Evolutionary conservation across 495 filamentous ascomycete genomes (phyloP).

Genomic region (Hyaloscypha bicolor): DNA sequence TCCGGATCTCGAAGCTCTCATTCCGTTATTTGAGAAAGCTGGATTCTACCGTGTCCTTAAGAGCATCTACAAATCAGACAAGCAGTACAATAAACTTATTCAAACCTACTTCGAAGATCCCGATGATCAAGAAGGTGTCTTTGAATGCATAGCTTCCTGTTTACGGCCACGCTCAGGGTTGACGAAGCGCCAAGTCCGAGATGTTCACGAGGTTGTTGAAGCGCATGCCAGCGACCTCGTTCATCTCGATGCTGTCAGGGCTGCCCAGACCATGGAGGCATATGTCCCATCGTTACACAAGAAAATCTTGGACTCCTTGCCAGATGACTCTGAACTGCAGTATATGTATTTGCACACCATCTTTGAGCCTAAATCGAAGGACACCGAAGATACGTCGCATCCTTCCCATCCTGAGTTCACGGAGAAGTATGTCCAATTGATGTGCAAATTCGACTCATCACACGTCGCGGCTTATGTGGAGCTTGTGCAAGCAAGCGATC

Average conservation of each 20-base stretch:
- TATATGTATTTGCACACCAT: slow-evolving; percentile 79
- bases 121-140: slow-evolving; percentile 70
- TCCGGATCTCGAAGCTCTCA: slow-evolving; percentile 71
- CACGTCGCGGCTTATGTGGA: slow-evolving; percentile 89
- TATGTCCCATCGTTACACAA: slow-evolving; percentile 72
- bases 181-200: slow-evolving; percentile 71
- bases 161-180: slow-evolving; percentile 72
- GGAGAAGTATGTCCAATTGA: slow-evolving; percentile 86
- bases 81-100: slow-evolving; percentile 76
- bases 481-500: slow-evolving; percentile 73
- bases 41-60: slow-evolving; percentile 94
- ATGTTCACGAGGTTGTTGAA: slow-evolving; percentile 72
- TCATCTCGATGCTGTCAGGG: slow-evolving; percentile 64
- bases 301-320: slow-evolving; percentile 65
- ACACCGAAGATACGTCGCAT: slow-evolving; percentile 39
- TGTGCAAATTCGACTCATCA: slow-evolving; percentile 79
- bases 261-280: slow-evolving; percentile 69
- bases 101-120: slow-evolving; percentile 85
- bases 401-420: slow-evolving; percentile 55
- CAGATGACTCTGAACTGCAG: slow-evolving; percentile 63
- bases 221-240: slow-evolving; percentile 68
- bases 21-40: slow-evolving; percentile 77
- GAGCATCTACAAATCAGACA: slow-evolving; percentile 79
- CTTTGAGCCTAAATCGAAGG: slow-evolving; percentile 65
- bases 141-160: slow-evolving; percentile 80